Percentiles rank a stretch among this genome's conserved stretches.
These are phyloP conservation scores for Cryptosporidium parvum DNA, from an alignment of 169 alveolate genomes.

Conservation along the genomic window DNA sequence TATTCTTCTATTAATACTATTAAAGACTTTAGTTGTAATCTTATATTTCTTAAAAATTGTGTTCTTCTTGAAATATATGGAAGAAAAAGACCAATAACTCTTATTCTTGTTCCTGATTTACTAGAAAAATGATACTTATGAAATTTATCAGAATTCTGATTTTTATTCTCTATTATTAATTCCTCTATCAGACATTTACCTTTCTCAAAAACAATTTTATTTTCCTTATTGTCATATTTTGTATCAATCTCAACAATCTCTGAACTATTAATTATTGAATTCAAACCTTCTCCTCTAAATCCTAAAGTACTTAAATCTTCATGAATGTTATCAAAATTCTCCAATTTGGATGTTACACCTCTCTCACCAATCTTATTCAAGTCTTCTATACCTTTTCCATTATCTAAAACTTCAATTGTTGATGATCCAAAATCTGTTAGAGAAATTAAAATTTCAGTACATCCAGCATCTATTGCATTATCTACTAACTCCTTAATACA, in stretches of 20 bases:
- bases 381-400: slow-evolving; percentile 92
- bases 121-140: slow-evolving; percentile 1
- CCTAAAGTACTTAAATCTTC: slow-evolving; percentile 91
- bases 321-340: slow-evolving; percentile 90
- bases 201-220: background rate
- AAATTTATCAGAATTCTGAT: background rate
- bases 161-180: background rate
- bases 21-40: slow-evolving; percentile 49
- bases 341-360: slow-evolving; percentile 95
- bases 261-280: slow-evolving; percentile 83
- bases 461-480: slow-evolving; percentile 93
- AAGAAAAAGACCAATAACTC: slow-evolving; percentile 34
- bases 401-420: slow-evolving; percentile 91
- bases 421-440: slow-evolving; percentile 89
- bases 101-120: slow-evolving; percentile 44
- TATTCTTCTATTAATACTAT: slow-evolving; percentile 49
- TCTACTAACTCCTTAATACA: slow-evolving; percentile 94
- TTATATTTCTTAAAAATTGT: slow-evolving; percentile 31
- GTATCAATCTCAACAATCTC: slow-evolving; percentile 81
- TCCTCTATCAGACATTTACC: slow-evolving; percentile 1
- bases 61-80: slow-evolving; percentile 58
- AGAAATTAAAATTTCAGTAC: slow-evolving; percentile 87
- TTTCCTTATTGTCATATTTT: slow-evolving; percentile 66
- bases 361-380: slow-evolving; percentile 79
- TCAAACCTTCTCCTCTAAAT: slow-evolving; percentile 94